A percentile compares a stretch with the other conserved stretches of the same genome.
Evolutionary conservation across 2,329 filamentous ascomycete genomes (phyloP).

Genomic region (Ampelomyces quisqualis): DNA sequence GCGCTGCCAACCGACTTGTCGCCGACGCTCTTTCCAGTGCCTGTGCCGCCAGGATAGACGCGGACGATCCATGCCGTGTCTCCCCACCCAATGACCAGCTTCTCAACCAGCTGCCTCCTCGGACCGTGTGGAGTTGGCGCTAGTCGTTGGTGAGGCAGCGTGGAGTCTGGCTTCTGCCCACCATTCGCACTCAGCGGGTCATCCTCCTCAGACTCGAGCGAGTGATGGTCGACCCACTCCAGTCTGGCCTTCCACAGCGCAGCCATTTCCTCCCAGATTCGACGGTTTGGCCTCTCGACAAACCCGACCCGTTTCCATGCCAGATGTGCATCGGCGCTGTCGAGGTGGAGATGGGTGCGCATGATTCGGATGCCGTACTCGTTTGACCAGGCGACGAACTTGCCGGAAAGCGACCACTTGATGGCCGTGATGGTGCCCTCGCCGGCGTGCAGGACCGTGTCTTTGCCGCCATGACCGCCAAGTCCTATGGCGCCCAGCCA

Average conservation of each 20-base stretch:
- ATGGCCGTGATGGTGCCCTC: conserved; percentile 90
- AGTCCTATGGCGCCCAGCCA: conserved; percentile 91
- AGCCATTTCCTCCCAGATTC: conserved; percentile 94
- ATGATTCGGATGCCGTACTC: conserved; percentile 98
- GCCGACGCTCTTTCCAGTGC: conserved; percentile 65
- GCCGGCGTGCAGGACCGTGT: conserved; percentile 84
- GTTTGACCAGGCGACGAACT: conserved; percentile 92
- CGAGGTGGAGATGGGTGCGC: conserved; percentile 81
- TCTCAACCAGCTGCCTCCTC: conserved; percentile 57
- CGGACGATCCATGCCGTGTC: conserved; percentile 95
- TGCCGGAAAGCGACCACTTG: conserved; percentile 91
- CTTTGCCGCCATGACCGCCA: conserved; percentile 74
- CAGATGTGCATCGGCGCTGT: conserved; percentile 72
- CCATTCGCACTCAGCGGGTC: conserved; percentile 43
- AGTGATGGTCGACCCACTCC: conserved; percentile 88
- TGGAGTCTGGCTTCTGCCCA: conserved; percentile 36
- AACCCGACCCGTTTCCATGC: conserved; percentile 96
- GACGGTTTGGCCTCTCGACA: conserved; percentile 81
- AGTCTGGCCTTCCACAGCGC: conserved; percentile 88
- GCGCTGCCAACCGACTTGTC: conserved; percentile 75
- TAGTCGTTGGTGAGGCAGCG: conserved; percentile 49
- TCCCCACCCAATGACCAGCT: conserved; percentile 91
- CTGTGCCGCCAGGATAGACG: conserved; percentile 73
- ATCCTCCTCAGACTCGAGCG: conserved; percentile 71
- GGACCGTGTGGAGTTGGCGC: conserved; percentile 41